Evolutionary conservation across 495 filamentous ascomycete species (phyloP).

Genomic region (Penicillium cosmopolitanum): DNA sequence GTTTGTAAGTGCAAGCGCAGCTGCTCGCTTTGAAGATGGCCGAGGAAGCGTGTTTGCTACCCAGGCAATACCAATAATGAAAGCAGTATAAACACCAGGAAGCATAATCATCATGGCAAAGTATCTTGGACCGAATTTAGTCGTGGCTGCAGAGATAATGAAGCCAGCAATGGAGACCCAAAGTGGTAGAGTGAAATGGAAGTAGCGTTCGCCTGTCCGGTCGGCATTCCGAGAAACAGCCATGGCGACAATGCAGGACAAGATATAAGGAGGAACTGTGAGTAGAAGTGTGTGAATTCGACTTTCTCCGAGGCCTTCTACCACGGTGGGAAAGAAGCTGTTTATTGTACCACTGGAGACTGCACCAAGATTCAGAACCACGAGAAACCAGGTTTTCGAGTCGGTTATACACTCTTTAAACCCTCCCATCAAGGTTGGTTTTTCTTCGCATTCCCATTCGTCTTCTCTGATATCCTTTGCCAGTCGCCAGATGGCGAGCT

Average conservation of each 20-base stretch:
- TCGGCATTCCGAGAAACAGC: conserved; percentile 44
- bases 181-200: conserved; percentile 37
- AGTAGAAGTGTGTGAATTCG: conserved; percentile 54
- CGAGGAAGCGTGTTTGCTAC: not conserved
- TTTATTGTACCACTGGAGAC: conserved; percentile 17
- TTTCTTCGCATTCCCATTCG: conserved; percentile 50
- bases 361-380: not conserved
- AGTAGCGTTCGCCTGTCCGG: conserved; percentile 46
- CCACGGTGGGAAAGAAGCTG: conserved; percentile 58
- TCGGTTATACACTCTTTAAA: not conserved
- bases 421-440: not conserved
- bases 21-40: not conserved
- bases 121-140: conserved; percentile 36
- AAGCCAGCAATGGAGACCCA: conserved; percentile 48
- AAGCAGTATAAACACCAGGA: conserved; percentile 6
- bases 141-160: conserved; percentile 39
- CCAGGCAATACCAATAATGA: not conserved
- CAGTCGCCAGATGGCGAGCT: conserved; percentile 65
- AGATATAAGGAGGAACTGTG: conserved; percentile 54
- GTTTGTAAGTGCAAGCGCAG: not conserved
- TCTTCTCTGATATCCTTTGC: conserved; percentile 72
- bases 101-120: conserved; percentile 38
- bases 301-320: conserved; percentile 51
- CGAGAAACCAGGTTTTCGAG: conserved; percentile 1
- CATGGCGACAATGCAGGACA: conserved; percentile 46